Evolutionary conservation across 495 filamentous ascomycete species (phyloP), one percentile per base, ranked within the genome.

Genomic region (Monascus purpureus): DNA sequence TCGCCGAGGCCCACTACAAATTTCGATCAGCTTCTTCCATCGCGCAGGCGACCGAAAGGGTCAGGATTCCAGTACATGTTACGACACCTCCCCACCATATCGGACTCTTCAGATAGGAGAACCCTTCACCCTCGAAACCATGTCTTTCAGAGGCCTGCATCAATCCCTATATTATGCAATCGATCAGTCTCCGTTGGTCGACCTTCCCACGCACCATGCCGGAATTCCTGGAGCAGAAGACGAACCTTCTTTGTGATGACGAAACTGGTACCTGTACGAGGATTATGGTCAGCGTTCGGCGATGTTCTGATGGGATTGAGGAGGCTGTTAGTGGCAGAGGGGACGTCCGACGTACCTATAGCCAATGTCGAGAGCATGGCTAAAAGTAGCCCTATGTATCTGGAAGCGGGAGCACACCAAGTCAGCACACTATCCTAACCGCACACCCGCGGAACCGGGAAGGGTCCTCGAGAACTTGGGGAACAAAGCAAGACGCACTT

Each of bases 61-160:
- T 9, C 32, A 14, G 28, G 17, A 22, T 24, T 32, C 37, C 17
- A 77, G 47, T 77, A 93, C 85, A 70, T 47, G 82, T 92, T 42
- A 75, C 55, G 40, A 94, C 92, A 37, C 90, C 90, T 24, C 67
- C 78, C 90, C 90, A 97, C 90, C 90, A 97, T 52, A 82, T 69
- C 3, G 90, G 86, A 53, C 75, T 95, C 48, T 73, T 80, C 37
- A 97, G 47, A 60, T 97, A 97, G 56, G 81, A 72, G 53, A 82
- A 97, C 24, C 92, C 92, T 46, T 96, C 90, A 35, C 92, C 90
- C 49, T 94, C 86, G 52, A 96, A 97, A 22, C 92, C 90, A 57
- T 92, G 85, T 48, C 72, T 68, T 60, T 90, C 80, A 41, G 80
- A 81, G 32, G 88, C 80, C 43, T 92, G 82, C 53, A 82, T 82